Conservation (phyloP, 805 yeast genomes). For the Clavispora asparagi region DNA sequence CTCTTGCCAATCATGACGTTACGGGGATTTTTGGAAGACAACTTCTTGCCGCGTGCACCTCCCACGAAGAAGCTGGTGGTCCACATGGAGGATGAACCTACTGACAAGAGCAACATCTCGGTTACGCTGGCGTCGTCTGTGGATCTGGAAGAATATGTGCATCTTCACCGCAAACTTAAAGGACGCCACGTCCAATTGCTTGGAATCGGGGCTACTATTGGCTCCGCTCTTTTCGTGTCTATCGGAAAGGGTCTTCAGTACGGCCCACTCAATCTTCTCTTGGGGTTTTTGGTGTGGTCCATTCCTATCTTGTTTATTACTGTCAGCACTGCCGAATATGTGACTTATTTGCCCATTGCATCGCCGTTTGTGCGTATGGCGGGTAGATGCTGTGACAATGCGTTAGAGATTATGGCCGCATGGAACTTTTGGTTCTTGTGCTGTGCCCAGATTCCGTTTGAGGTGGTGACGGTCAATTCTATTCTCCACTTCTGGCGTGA, state of each 20-base stretch:
- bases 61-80: not conserved
- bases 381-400: constrained; percentile 70
- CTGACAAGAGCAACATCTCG: not conserved
- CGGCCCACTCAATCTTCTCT: constrained; percentile 65
- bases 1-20: not conserved
- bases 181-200: constrained; percentile 75
- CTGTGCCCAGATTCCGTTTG: constrained; percentile 77
- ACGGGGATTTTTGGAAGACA: constrained; percentile 3
- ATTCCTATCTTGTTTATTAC: constrained; percentile 64
- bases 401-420: constrained; percentile 69
- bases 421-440: constrained; percentile 78
- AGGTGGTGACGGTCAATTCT: constrained; percentile 74
- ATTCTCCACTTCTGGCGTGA: constrained; percentile 78
- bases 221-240: constrained; percentile 73
- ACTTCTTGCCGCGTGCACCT: constrained; percentile 14
- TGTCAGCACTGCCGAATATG: constrained; percentile 72
- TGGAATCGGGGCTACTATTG: constrained; percentile 79
- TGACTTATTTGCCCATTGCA: constrained; percentile 66
- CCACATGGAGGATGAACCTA: not conserved
- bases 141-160: not conserved
- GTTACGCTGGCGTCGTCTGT: not conserved
- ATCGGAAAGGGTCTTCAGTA: constrained; percentile 64
- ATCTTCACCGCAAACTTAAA: constrained; percentile 41
- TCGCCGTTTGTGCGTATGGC: constrained; percentile 76
- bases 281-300: constrained; percentile 66